Conservation (phyloP, 441 rosid species). For the Macaranga tanarius region DNA sequence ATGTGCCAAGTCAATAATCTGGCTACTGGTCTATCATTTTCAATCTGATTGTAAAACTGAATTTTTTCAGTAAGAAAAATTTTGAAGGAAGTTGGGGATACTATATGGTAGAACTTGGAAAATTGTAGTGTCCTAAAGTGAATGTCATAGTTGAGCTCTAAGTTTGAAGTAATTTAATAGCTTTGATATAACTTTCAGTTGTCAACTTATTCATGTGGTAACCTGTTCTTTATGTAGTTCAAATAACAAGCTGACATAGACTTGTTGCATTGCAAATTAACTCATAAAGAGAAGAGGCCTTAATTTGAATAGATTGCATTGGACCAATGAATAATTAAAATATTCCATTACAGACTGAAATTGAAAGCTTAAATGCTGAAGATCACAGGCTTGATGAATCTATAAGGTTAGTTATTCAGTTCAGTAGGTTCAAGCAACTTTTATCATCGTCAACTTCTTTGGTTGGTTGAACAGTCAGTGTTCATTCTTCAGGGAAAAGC, state of each 20-base stretch:
- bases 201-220: background rate
- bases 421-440: constrained; percentile 3
- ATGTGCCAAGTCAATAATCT: background rate
- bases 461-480: constrained; percentile 22
- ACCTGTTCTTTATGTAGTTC: background rate
- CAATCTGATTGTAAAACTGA: background rate
- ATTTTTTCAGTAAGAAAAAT: background rate
- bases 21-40: background rate
- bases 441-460: constrained; percentile 10
- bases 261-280: background rate
- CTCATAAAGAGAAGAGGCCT: background rate
- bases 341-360: constrained; percentile 47
- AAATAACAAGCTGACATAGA: background rate
- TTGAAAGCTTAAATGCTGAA: constrained; percentile 45
- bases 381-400: constrained; percentile 56
- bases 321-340: background rate
- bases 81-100: background rate
- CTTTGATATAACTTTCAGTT: background rate
- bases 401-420: constrained; percentile 54
- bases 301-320: background rate
- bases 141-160: background rate
- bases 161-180: constrained; percentile 1
- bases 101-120: background rate
- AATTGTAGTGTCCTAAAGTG: background rate
- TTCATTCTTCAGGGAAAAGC: constrained; percentile 52